Evolutionary conservation across 108 stramenopile species (phyloP).

Genomic region (Conticribra weissflogii): DNA sequence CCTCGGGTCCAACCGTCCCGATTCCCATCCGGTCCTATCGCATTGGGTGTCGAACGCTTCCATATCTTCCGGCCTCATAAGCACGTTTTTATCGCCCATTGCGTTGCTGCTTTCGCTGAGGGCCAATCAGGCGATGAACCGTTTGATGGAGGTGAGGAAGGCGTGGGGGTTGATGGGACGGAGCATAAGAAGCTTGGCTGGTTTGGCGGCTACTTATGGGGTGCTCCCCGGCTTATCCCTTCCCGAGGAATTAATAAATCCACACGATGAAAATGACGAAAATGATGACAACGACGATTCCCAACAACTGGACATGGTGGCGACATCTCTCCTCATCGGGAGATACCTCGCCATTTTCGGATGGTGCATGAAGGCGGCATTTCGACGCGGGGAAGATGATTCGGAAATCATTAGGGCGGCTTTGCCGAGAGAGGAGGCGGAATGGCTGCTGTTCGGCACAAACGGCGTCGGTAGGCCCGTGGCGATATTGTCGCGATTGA

Average conservation of each 20-base stretch:
- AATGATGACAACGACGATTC: slow-evolving; percentile 20
- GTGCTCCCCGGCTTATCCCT: too few species aligned
- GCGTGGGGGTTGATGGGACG: slow-evolving; percentile 33
- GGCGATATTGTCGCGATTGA: not conserved
- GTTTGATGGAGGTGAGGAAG: slow-evolving; percentile 36
- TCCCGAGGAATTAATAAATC: too few species aligned
- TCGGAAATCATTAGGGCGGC: not conserved
- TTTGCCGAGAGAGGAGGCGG: not conserved
- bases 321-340: slow-evolving; percentile 11
- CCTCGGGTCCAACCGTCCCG: slow-evolving; percentile 1
- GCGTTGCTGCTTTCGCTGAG: slow-evolving; percentile 44
- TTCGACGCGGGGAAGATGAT: slow-evolving; percentile 29
- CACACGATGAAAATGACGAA: not conserved
- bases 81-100: slow-evolving; percentile 37
- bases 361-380: slow-evolving; percentile 39
- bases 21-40: not conserved
- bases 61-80: slow-evolving; percentile 14
- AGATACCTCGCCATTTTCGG: slow-evolving; percentile 43
- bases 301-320: not conserved
- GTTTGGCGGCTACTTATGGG: slow-evolving; percentile 24
- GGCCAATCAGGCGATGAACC: slow-evolving; percentile 30
- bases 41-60: slow-evolving; percentile 3
- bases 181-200: slow-evolving; percentile 22
- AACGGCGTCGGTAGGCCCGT: not conserved
- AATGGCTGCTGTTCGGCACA: slow-evolving; percentile 7